phyloP scores from a whole-genome alignment of 2,329 filamentous ascomycete species.

The Penicillium sp. region DNA sequence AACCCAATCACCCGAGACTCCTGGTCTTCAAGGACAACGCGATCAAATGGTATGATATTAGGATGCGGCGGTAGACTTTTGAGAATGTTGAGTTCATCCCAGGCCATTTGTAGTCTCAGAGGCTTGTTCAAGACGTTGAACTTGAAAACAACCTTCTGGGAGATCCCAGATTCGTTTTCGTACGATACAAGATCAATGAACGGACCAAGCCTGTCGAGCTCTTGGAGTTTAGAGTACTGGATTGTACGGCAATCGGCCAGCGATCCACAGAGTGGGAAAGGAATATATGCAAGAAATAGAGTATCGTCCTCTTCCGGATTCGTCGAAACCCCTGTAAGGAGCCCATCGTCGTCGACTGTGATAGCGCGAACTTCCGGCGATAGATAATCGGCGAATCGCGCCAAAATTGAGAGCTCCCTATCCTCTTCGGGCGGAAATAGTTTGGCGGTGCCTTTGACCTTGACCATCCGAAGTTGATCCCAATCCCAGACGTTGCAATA shows the following conservation, averaged over 20 bases:
- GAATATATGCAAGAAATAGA: slow-evolving; percentile 13
- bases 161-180: background rate
- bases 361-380: slow-evolving; percentile 16
- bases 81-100: slow-evolving; percentile 24
- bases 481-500: slow-evolving; percentile 21
- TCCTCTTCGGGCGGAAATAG: slow-evolving; percentile 17
- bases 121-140: slow-evolving; percentile 14
- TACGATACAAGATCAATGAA: slow-evolving; percentile 14
- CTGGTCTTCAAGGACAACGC: slow-evolving; percentile 18
- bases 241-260: slow-evolving; percentile 13
- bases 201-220: slow-evolving; percentile 17
- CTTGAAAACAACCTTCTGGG: slow-evolving; percentile 16
- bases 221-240: slow-evolving; percentile 13
- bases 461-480: slow-evolving; percentile 18
- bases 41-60: slow-evolving; percentile 25
- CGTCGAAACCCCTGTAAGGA: slow-evolving; percentile 14
- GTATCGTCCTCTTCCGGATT: slow-evolving; percentile 18
- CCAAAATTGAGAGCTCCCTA: slow-evolving; percentile 11
- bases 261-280: slow-evolving; percentile 9
- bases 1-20: slow-evolving; percentile 25
- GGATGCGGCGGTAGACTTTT: slow-evolving; percentile 22
- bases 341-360: slow-evolving; percentile 17
- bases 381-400: slow-evolving; percentile 15
- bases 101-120: slow-evolving; percentile 15
- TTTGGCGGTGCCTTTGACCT: slow-evolving; percentile 19